Conservation (phyloP, 352 stramenopile genomes). For the Phytophthora ramorum region DNA sequence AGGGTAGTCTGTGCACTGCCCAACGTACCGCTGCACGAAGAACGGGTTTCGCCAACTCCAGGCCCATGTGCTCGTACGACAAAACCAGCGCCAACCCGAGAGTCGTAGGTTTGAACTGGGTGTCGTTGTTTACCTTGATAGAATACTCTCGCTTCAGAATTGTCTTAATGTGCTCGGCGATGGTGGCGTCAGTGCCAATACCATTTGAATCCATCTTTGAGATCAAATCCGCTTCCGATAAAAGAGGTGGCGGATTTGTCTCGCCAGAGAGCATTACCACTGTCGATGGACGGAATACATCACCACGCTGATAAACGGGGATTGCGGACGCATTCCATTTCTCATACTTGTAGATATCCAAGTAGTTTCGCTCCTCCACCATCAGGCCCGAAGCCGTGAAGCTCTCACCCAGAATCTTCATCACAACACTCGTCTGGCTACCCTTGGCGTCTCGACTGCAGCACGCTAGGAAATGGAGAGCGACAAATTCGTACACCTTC, state of each 20-base stretch:
- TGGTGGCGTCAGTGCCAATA: conserved; percentile 96
- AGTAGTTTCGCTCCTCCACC: conserved; percentile 93
- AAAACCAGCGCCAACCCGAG: conserved; percentile 91
- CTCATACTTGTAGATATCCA: conserved; percentile 97
- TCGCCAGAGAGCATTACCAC: conserved; percentile 74
- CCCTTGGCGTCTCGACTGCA: conserved; percentile 96
- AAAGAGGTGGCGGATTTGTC: conserved; percentile 86
- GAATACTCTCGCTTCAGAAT: conserved; percentile 98
- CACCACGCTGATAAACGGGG: conserved; percentile 81
- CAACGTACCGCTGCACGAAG: conserved; percentile 85
- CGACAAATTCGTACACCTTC: conserved; percentile 98
- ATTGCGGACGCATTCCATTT: conserved; percentile 91
- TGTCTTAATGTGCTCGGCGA: conserved; percentile 98
- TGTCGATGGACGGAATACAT: conserved; percentile 77
- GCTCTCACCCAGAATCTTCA: conserved; percentile 86
- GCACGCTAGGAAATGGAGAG: conserved; percentile 98
- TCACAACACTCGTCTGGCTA: conserved; percentile 89
- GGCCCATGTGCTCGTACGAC: conserved; percentile 94
- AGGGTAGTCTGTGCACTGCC: neutral
- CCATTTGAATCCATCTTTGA: conserved; percentile 95
- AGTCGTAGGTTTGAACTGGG: conserved; percentile 94
- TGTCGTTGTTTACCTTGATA: conserved; percentile 93
- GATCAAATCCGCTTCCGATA: conserved; percentile 95
- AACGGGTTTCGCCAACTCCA: conserved; percentile 96
- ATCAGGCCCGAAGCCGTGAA: conserved; percentile 92